A percentile compares a stretch with the other conserved stretches of the same genome.
These are phyloP conservation scores for Suillus weaverae DNA, from an alignment of 768 basidiomycete genomes.

Conservation along the genomic window DNA sequence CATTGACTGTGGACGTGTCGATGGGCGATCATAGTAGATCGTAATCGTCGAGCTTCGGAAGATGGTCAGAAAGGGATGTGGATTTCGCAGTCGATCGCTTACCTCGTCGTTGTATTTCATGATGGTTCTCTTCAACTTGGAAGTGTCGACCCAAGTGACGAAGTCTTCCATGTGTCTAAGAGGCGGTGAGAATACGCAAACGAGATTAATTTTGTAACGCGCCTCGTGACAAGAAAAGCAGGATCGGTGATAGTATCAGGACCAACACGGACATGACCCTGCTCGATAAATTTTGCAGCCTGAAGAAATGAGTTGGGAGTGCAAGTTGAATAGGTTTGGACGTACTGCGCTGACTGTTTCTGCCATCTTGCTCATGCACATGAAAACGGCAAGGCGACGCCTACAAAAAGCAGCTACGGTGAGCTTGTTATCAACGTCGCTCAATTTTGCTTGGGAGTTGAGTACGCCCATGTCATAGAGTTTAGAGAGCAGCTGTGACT, in stretches of 20 bases:
- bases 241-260: slow-evolving; percentile 96
- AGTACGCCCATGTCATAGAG: slow-evolving; percentile 97
- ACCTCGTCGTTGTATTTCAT: slow-evolving; percentile 98
- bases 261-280: slow-evolving; percentile 96
- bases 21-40: slow-evolving; percentile 62
- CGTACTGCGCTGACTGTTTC: slow-evolving; percentile 92
- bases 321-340: slow-evolving; percentile 20
- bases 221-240: slow-evolving; percentile 92
- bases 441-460: slow-evolving; percentile 82
- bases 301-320: slow-evolving; percentile 33
- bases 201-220: slow-evolving; percentile 16
- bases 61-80: slow-evolving; percentile 16
- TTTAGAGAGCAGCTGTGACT: slow-evolving; percentile 86
- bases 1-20: not conserved
- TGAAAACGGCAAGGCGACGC: slow-evolving; percentile 86
- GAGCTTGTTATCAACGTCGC: slow-evolving; percentile 91
- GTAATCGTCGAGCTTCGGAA: slow-evolving; percentile 84
- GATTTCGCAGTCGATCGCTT: slow-evolving; percentile 14
- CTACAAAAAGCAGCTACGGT: slow-evolving; percentile 95
- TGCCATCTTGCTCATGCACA: slow-evolving; percentile 92
- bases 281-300: slow-evolving; percentile 97
- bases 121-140: slow-evolving; percentile 93
- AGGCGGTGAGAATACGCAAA: slow-evolving; percentile 9
- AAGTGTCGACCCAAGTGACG: slow-evolving; percentile 98
- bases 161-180: slow-evolving; percentile 96